These are phyloP conservation scores for cucumber (Cucumis sativus) DNA, from an alignment of 306 rosid species.

Conservation along the genomic window Cucumber_9930_V3 NC_026656.2:24059501-24060000, in stretches of 20 bases:
- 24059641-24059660: background rate
- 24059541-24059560: background rate
- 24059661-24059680: background rate
- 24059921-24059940: conserved; percentile 58
- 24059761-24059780: conserved; percentile 63
- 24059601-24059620: background rate
- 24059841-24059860: conserved; percentile 74
- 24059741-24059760: conserved; percentile 51
- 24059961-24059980: conserved; percentile 33
- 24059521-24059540: background rate
- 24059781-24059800: conserved; percentile 58
- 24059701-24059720: conserved; percentile 18
- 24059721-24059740: conserved; percentile 59
- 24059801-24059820: conserved; percentile 56
- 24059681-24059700: background rate
- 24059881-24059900: conserved; percentile 64
- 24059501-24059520: background rate
- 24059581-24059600: conserved; percentile 6
- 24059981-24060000: conserved; percentile 52
- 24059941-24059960: conserved; percentile 34
- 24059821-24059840: conserved; percentile 72
- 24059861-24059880: conserved; percentile 66
- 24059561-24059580: background rate
- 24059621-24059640: background rate
- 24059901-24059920: conserved; percentile 69